Conservation (phyloP, 2,329 filamentous ascomycete genomes). For the Aspergillus caelatus region DNA sequence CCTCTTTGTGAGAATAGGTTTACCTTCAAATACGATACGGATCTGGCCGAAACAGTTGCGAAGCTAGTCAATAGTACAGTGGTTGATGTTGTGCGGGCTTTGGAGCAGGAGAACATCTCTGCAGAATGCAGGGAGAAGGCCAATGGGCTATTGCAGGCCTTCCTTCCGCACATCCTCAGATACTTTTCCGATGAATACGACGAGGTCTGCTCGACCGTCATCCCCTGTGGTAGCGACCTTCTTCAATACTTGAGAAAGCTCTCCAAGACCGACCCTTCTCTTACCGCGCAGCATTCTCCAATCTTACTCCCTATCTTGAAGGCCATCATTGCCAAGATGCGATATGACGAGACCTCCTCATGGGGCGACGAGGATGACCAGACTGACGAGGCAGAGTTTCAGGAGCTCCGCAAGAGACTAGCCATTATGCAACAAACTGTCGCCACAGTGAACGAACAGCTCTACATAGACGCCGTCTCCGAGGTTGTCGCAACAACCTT, state of each 20-base stretch:
- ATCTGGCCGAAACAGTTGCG: conserved; percentile 91
- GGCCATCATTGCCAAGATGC: conserved; percentile 93
- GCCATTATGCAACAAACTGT: conserved; percentile 92
- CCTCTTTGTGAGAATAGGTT: conserved; percentile 76
- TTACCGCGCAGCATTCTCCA: conserved; percentile 74
- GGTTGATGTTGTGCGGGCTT: conserved; percentile 80
- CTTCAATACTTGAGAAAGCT: conserved; percentile 87
- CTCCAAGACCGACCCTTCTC: conserved; percentile 60
- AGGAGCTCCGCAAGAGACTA: conserved; percentile 86
- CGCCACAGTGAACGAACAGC: conserved; percentile 80
- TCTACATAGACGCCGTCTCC: conserved; percentile 88
- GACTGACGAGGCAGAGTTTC: conserved; percentile 96
- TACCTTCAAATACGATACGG: conserved; percentile 88
- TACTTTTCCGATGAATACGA: conserved; percentile 99
- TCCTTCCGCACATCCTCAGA: conserved; percentile 82
- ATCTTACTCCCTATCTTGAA: conserved; percentile 88
- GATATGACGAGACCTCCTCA: conserved; percentile 89
- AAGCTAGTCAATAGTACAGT: conserved; percentile 92
- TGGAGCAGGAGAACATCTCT: conserved; percentile 68
- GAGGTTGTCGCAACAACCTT: conserved; percentile 88
- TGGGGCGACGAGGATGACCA: conserved; percentile 96
- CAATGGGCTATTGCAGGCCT: conserved; percentile 78
- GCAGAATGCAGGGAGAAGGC: conserved; percentile 71
- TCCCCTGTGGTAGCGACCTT: conserved; percentile 88
- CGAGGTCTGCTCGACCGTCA: conserved; percentile 94